Evolutionary conservation across 805 yeast species (phyloP).

Genomic region (Candida arabinofermentans): DNA sequence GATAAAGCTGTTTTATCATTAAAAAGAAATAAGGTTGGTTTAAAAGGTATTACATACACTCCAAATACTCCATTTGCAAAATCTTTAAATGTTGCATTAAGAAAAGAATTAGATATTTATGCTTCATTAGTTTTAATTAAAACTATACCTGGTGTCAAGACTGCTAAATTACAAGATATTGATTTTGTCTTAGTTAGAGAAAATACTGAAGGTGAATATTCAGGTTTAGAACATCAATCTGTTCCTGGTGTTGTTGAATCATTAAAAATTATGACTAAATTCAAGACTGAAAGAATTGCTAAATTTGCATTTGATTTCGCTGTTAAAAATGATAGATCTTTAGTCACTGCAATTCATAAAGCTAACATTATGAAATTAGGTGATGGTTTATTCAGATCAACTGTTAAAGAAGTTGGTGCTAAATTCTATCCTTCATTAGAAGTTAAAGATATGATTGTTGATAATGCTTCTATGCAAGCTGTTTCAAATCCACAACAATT

Average conservation of each 20-base stretch:
- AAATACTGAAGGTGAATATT: constrained; percentile 98
- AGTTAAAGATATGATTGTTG: constrained; percentile 92
- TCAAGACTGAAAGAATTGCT: constrained; percentile 95
- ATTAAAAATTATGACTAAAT: constrained; percentile 87
- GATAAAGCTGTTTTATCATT: constrained; percentile 84
- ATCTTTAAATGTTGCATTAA: constrained; percentile 91
- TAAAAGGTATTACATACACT: constrained; percentile 93
- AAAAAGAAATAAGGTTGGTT: constrained; percentile 94
- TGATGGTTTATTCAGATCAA: constrained; percentile 95
- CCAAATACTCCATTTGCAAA: constrained; percentile 74
- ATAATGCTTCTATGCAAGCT: constrained; percentile 99
- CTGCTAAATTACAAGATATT: constrained; percentile 81
- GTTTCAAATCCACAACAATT: constrained; percentile 98
- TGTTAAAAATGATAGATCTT: constrained; percentile 81
- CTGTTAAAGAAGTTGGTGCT: constrained; percentile 82
- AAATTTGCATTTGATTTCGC: constrained; percentile 97
- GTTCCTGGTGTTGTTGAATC: constrained; percentile 98
- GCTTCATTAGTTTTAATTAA: constrained; percentile 94
- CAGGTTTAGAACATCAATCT: constrained; percentile 96
- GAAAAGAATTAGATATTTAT: constrained; percentile 93
- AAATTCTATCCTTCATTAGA: constrained; percentile 80
- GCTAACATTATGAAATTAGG: constrained; percentile 99
- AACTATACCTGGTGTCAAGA: constrained; percentile 82
- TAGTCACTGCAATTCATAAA: constrained; percentile 96
- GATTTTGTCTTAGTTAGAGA: constrained; percentile 96